phyloP scores from a whole-genome alignment of 2,329 filamentous ascomycete genomes.

The Colletotrichum eleusines region DNA sequence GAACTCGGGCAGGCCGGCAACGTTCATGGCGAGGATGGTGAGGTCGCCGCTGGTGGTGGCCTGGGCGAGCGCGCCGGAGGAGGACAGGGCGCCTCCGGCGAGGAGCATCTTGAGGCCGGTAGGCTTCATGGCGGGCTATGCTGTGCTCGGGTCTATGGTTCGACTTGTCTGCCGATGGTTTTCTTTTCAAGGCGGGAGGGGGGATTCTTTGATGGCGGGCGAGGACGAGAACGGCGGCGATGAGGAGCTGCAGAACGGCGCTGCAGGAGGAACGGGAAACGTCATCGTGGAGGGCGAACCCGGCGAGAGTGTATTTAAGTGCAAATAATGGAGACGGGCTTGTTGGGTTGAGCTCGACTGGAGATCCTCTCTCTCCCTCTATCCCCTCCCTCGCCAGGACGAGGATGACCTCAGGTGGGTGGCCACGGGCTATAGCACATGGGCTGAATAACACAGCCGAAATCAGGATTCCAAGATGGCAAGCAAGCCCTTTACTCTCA shows the following conservation, averaged over 20 bases:
- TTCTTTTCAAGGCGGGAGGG: neutral
- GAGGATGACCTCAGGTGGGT: neutral
- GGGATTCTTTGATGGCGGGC: neutral
- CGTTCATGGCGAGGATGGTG: slow-evolving; percentile 67
- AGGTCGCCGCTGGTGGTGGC: slow-evolving; percentile 54
- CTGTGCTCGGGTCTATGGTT: neutral
- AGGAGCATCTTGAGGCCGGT: slow-evolving; percentile 33
- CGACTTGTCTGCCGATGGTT: neutral
- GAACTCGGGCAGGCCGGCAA: slow-evolving; percentile 68
- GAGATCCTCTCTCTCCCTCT: neutral
- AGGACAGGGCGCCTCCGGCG: slow-evolving; percentile 27
- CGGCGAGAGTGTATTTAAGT: slow-evolving; percentile 12
- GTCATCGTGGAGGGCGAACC: neutral
- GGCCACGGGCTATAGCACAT: neutral
- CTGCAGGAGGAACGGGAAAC: neutral
- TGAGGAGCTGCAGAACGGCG: neutral
- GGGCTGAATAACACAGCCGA: too few relatives aligned
- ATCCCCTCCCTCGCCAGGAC: neutral
- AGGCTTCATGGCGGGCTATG: slow-evolving; percentile 22
- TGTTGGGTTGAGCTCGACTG: neutral
- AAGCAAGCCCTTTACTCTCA: neutral
- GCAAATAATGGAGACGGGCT: neutral
- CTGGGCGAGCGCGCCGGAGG: slow-evolving; percentile 26
- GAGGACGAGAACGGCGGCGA: neutral
- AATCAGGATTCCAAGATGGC: neutral